phyloP scores from a whole-genome alignment of 2,329 filamentous ascomycete genomes.

The Lasiodiplodia hormozganensis region DNA sequence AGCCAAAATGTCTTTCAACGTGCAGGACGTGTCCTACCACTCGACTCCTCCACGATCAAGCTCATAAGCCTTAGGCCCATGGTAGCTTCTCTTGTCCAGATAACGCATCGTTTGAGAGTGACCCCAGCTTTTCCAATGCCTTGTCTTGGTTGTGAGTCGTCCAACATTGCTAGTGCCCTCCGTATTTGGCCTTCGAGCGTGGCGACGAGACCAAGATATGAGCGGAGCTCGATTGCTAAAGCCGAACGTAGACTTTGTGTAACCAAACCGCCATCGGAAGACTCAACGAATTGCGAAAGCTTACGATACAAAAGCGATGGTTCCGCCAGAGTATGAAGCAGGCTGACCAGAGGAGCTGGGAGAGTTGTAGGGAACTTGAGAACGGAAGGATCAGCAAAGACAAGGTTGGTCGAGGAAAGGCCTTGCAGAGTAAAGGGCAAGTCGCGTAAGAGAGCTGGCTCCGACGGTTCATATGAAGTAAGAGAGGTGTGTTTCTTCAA shows the following conservation, averaged over 20 bases:
- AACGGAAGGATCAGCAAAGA: slow-evolving; percentile 72
- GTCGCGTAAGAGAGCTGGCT: slow-evolving; percentile 64
- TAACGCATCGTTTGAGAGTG: slow-evolving; percentile 91
- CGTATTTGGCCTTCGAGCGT: slow-evolving; percentile 93
- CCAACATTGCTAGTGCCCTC: slow-evolving; percentile 76
- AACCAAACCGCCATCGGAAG: slow-evolving; percentile 81
- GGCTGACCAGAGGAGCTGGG: slow-evolving; percentile 81
- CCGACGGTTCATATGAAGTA: slow-evolving; percentile 45
- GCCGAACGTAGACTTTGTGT: slow-evolving; percentile 91
- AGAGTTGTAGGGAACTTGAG: slow-evolving; percentile 80
- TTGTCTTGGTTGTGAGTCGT: slow-evolving; percentile 69
- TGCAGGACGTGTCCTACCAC: slow-evolving; percentile 58
- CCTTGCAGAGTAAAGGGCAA: slow-evolving; percentile 93
- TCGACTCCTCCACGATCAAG: slow-evolving; percentile 89
- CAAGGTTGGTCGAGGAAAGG: slow-evolving; percentile 82
- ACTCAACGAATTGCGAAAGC: slow-evolving; percentile 81
- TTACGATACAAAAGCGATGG: slow-evolving; percentile 89
- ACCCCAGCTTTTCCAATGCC: slow-evolving; percentile 87
- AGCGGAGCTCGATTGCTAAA: slow-evolving; percentile 81
- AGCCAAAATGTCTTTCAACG: neutral
- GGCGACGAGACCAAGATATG: slow-evolving; percentile 88
- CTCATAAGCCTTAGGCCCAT: slow-evolving; percentile 95
- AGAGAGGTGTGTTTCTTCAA: slow-evolving; percentile 23
- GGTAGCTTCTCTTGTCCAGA: slow-evolving; percentile 97
- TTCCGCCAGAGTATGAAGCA: slow-evolving; percentile 89